phyloP scores from a whole-genome alignment of 169 alveolate genomes.

The Theileria parva region DNA sequence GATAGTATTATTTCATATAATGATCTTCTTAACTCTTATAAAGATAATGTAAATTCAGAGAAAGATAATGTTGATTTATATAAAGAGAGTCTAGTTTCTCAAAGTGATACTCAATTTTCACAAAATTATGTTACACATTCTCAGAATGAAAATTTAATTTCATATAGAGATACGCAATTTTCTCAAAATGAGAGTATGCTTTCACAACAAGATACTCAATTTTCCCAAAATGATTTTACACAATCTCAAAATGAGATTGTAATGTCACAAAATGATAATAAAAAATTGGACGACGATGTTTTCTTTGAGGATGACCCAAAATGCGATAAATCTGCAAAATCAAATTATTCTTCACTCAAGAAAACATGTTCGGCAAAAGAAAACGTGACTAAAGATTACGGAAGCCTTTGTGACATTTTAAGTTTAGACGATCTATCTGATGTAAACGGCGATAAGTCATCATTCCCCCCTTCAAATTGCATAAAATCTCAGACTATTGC shows the following conservation, averaged over 20 bases:
- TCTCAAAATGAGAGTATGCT: not conserved
- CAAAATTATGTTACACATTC: not conserved
- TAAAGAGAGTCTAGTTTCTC: not conserved
- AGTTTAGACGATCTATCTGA: not conserved
- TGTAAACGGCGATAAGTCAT: not conserved
- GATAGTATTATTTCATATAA: no score
- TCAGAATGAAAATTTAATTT: not conserved
- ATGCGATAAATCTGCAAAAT: not conserved
- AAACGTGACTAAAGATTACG: not conserved
- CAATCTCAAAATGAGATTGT: not conserved
- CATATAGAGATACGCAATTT: not conserved
- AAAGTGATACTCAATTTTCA: not conserved
- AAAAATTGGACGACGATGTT: not conserved
- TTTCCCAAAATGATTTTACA: not conserved
- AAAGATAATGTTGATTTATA: not conserved
- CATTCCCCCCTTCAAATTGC: not conserved
- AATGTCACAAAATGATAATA: not conserved
- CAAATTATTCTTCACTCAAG: not conserved
- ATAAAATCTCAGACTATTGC: not conserved
- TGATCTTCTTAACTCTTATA: not conserved
- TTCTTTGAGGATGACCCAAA: not conserved
- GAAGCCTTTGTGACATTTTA: not conserved
- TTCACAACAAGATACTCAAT: not conserved
- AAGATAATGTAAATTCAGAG: not conserved
- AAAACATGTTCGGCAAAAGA: not conserved